Evolutionary conservation across 1,284 basidiomycete genomes (phyloP), one percentile per base, ranked within the genome.

Genomic region (Agroathelia rolfsii): DNA sequence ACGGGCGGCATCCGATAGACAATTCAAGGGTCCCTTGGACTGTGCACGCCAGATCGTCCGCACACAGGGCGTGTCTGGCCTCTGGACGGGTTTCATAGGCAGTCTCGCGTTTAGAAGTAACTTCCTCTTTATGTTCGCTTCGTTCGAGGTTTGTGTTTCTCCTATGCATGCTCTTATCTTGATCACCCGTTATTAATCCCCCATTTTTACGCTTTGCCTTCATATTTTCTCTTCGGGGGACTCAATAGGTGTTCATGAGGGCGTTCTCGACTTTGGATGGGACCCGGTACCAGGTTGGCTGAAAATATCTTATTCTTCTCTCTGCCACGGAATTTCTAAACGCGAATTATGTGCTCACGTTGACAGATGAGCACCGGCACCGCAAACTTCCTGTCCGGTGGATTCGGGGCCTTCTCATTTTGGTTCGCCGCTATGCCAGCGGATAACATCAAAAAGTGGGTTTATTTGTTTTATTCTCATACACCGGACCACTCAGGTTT

Each of bases 401-500:
- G 79, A 4, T 55, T 79, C 20, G 70, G 58, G 15, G 67, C 74
- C 6, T 73, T 78, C 44, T 62, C 59, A 8, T 80, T 67, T 51
- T 80, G 76, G 76, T 56, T 68, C 12, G 72, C 76, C 56, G 79
- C 72, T 12, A 82, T 84, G 30, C 79, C 82, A 1, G 72, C 76
- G 17, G 84, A 88, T 52, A 81, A 80, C 45, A 60, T 84, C 39
- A 87, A 87, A 56, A 83, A 81, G 79, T 80, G 46, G 42, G 59
- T 49, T 34, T 32, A 18, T 36, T 12, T n/a, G n/a, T 13, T 24
- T 27, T 30, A 15, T 32, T 35, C 33, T 28, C 34, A 39, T 12
- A 36, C 32, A 40, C n/a, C 35, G 12, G 8, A 28, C 23, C 11
- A 24, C 35, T 36, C 30, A 20, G 18, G 27, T 22, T 19, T 22